Evolutionary conservation across 2,329 filamentous ascomycete genomes (phyloP).

Genomic region (Colletotrichum tanaceti): DNA sequence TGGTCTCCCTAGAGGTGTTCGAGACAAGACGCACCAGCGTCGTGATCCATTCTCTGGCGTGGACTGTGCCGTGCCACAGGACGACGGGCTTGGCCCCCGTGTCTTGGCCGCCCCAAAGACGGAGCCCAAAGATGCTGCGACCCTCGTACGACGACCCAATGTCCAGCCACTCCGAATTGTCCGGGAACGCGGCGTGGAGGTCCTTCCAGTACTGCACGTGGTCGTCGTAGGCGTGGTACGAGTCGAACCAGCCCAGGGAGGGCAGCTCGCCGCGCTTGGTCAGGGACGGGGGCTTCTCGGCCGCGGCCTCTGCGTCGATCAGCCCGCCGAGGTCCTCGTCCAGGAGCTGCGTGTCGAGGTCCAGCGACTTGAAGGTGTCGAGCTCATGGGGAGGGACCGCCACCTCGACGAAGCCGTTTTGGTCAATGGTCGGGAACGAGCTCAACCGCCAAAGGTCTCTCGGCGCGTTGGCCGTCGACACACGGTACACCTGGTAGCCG

Average conservation of each 20-base stretch:
- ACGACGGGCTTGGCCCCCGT: conserved; percentile 58
- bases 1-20: neutral
- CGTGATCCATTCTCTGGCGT: conserved; percentile 67
- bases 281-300: conserved; percentile 40
- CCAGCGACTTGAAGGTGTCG: conserved; percentile 45
- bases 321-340: conserved; percentile 47
- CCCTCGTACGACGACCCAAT: conserved; percentile 59
- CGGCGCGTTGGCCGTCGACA: conserved; percentile 41
- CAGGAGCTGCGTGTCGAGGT: conserved; percentile 44
- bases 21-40: conserved; percentile 62
- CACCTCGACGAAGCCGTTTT: conserved; percentile 47
- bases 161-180: conserved; percentile 59
- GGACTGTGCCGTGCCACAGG: conserved; percentile 63
- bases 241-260: conserved; percentile 61
- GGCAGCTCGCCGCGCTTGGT: conserved; percentile 48
- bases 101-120: conserved; percentile 59
- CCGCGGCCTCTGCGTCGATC: conserved; percentile 46
- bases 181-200: conserved; percentile 57
- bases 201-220: conserved; percentile 62
- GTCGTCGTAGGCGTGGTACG: conserved; percentile 65
- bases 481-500: conserved; percentile 50
- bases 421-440: conserved; percentile 44
- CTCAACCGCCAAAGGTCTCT: conserved; percentile 41
- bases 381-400: conserved; percentile 48
- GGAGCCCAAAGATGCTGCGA: conserved; percentile 67